phyloP scores from a whole-genome alignment of 2,329 filamentous ascomycete genomes.

The Fusarium subglutinans region DNA sequence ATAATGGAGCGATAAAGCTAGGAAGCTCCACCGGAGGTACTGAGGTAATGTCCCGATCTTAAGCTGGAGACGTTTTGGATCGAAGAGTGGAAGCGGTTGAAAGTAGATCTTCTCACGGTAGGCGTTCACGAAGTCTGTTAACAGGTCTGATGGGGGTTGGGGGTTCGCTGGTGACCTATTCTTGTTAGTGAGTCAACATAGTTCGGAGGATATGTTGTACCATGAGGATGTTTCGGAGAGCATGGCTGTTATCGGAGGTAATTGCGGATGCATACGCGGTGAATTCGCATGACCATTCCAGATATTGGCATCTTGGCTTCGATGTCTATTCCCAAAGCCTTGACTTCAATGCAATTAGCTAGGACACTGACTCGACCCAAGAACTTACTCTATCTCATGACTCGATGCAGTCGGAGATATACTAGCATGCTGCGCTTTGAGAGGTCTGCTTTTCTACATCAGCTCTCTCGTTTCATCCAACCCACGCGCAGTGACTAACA shows the following conservation, averaged over 20 bases:
- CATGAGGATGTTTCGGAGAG: slow-evolving; percentile 9
- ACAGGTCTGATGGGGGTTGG: slow-evolving; percentile 13
- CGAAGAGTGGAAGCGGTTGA: slow-evolving; percentile 27
- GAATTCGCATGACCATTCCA: not conserved
- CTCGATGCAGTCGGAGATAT: not conserved
- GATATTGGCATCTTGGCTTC: not conserved
- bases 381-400: not conserved
- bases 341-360: not conserved
- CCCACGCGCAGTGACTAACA: not conserved
- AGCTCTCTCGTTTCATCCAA: accelerated
- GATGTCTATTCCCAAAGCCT: not conserved
- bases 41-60: slow-evolving; percentile 24
- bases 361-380: accelerated
- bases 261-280: not conserved
- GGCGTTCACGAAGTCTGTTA: slow-evolving; percentile 10
- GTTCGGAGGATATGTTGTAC: not conserved
- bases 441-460: not conserved
- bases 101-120: slow-evolving; percentile 33
- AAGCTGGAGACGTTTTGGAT: slow-evolving; percentile 1
- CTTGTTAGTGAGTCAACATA: not conserved
- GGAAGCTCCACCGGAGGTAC: slow-evolving; percentile 33
- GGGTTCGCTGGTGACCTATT: slow-evolving; percentile 23
- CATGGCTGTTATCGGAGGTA: slow-evolving; percentile 12
- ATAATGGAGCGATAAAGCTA: slow-evolving; percentile 23
- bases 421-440: not conserved